Base-by-base conservation (phyloP, 148 eudicot genomes). In the Talinum fruticosum region DNA sequence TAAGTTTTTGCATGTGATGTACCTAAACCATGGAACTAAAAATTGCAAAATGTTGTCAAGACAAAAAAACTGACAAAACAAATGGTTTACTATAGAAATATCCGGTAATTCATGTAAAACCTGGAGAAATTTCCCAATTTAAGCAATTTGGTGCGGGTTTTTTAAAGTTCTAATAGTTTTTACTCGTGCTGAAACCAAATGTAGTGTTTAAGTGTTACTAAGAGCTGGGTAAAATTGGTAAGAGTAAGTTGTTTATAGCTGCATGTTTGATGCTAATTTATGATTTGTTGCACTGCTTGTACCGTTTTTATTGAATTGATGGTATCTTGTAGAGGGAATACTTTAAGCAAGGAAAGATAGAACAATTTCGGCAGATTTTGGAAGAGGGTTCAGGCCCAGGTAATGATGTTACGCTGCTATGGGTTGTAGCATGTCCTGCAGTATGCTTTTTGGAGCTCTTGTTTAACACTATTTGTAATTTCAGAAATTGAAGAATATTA, bases 361-460 rank as follows among this genome's bases (percentile, higher is more conserved):
- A 87, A 47, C 98, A 93, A 77, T 96, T 93, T 82, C 86, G 85
- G 66, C 98, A 91, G 80, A 96, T 93, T 83, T 84, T 96, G 78
- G 95, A 87, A 79, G 99, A 96, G 90, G 99, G 99, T 35, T 96
- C 97, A 51, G 87, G 97, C 73, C 86, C 93, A 75, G 98, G 99
- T 96, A 84, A 45, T 16, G 8, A n/a, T 28, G 66, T 30, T 66
- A 33, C 47, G 8, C 44, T 64, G 29, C 59, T 33, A 32, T 65
- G 37, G 8, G 61, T n/a, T 49, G 15, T 47, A 24, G 62, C 29
- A 21, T 77, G 45, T 6, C 61, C 28, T 28, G 66, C 18, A 57
- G 16, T 33, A 34, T 45, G 69, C 29, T 51, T 45, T 70, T 13
- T 69, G 21, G 34, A 62, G 71, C 49, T 70, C 47, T 36, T 65